phyloP scores from a whole-genome alignment of 2,329 filamentous ascomycete genomes.

The Aspergillus texensis region DNA sequence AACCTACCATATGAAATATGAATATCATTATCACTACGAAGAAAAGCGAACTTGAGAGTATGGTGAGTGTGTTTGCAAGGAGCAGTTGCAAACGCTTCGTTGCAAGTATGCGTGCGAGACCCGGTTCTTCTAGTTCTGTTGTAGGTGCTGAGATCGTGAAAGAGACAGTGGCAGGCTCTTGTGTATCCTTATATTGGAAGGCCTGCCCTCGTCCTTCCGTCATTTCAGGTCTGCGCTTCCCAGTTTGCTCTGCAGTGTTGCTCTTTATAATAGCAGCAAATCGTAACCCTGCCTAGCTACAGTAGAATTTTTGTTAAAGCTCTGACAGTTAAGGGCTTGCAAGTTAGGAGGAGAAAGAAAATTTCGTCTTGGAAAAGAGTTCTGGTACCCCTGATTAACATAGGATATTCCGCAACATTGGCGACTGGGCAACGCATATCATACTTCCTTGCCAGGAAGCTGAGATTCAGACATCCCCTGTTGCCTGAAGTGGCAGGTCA shows the following conservation, averaged over 20 bases:
- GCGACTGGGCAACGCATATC: neutral
- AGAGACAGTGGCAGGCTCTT: neutral
- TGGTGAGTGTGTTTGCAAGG: neutral
- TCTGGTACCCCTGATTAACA: neutral
- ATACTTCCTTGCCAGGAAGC: neutral
- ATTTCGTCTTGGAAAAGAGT: neutral
- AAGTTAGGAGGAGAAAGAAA: neutral
- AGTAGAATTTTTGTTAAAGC: neutral
- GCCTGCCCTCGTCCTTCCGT: rapidly evolving
- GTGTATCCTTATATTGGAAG: neutral
- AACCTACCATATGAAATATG: neutral
- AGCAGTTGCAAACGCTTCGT: neutral
- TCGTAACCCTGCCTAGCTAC: neutral
- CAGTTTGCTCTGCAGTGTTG: neutral
- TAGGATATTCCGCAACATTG: neutral
- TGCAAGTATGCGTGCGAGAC: neutral
- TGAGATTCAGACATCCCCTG: neutral
- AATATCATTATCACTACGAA: neutral
- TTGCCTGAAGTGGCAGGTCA: neutral
- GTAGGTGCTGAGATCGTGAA: neutral
- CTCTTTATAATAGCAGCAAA: neutral
- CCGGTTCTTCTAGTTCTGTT: neutral
- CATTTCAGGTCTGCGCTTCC: neutral
- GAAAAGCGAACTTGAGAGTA: neutral
- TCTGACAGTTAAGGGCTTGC: neutral